A percentile compares a stretch with the other conserved stretches of the same genome.
phyloP scores from a whole-genome alignment of 2,329 filamentous ascomycete genomes.

The Fusarium acutatum region DNA sequence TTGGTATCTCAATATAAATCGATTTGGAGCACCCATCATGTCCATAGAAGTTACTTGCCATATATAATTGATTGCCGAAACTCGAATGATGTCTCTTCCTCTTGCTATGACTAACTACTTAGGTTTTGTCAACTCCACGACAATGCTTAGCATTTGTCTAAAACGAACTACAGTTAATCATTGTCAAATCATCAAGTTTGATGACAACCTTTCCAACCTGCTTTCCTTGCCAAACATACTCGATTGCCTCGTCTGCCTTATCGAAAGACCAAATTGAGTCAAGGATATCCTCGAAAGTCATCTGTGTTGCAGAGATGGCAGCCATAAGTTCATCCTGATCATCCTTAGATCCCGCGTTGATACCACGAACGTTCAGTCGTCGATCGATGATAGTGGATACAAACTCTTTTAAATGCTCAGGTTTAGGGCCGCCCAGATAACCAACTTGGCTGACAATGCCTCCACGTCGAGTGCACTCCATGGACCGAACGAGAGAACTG shows the following conservation, averaged over 20 bases:
- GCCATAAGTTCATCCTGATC: constrained; percentile 52
- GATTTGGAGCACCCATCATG: neutral
- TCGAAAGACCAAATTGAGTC: constrained; percentile 50
- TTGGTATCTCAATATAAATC: neutral
- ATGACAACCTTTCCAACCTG: constrained; percentile 54
- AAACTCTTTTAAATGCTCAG: constrained; percentile 45
- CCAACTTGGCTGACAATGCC: constrained; percentile 55
- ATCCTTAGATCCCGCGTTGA: constrained; percentile 51
- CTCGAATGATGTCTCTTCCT: neutral
- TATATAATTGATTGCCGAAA: neutral
- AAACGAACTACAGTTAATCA: neutral
- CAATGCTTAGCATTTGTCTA: neutral
- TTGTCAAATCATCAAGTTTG: neutral
- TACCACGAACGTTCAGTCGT: constrained; percentile 48
- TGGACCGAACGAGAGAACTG: constrained; percentile 48
- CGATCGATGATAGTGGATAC: constrained; percentile 50
- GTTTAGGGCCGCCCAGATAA: constrained; percentile 47
- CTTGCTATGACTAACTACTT: neutral
- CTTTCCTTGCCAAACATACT: constrained; percentile 53
- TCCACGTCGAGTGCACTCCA: constrained; percentile 52
- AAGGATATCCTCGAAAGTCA: constrained; percentile 50
- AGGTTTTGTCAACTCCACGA: neutral
- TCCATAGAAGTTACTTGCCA: neutral
- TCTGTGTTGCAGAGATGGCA: constrained; percentile 47
- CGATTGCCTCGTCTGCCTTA: constrained; percentile 51